Percentiles rank a stretch among this genome's conserved stretches.
Evolutionary conservation across 2,329 filamentous ascomycete genomes (phyloP).

Genomic region (Tolypocladium album): DNA sequence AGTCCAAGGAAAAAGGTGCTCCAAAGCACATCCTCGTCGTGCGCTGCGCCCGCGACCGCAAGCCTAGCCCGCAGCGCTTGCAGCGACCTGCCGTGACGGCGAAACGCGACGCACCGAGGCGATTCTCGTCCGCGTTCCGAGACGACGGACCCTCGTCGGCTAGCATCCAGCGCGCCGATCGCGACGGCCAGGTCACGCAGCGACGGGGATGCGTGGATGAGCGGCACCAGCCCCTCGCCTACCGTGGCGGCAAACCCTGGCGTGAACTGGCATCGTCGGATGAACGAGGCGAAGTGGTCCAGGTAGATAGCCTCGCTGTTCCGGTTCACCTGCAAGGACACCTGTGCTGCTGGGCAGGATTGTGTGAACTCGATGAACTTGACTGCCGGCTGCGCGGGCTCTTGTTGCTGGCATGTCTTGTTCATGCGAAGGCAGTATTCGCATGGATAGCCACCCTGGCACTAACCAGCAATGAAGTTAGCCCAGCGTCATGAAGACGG

Average conservation of each 20-base stretch:
- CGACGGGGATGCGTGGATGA: conserved; percentile 7
- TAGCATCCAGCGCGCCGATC: conserved; percentile 15
- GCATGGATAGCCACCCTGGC: conserved; percentile 13
- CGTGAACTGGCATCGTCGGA: conserved; percentile 11
- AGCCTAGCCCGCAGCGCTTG: conserved; percentile 6
- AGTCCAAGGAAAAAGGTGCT: conserved; percentile 14
- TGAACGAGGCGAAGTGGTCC: conserved; percentile 8
- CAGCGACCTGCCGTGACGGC: conserved; percentile 10
- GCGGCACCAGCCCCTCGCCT: conserved; percentile 4
- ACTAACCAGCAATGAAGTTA: conserved; percentile 3
- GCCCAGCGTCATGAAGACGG: not conserved
- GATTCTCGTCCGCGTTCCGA: not conserved
- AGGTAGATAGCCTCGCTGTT: conserved; percentile 1
- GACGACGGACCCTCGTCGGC: conserved; percentile 4
- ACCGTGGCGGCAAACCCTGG: conserved; percentile 1
- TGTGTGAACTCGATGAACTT: not conserved
- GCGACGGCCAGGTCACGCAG: conserved; percentile 10
- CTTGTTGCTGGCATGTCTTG: conserved; percentile 11
- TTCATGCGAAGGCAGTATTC: conserved; percentile 13
- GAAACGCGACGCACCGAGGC: conserved; percentile 5
- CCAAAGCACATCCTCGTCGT: conserved; percentile 11
- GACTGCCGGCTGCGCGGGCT: not conserved
- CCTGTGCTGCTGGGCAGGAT: not conserved
- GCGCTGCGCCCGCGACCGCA: not conserved
- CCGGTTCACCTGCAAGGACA: not conserved